Percentiles rank a stretch among this genome's conserved stretches.
These are phyloP conservation scores for Globisporangium nodosum DNA, from an alignment of 352 stramenopile species.

Conservation along the genomic window DNA sequence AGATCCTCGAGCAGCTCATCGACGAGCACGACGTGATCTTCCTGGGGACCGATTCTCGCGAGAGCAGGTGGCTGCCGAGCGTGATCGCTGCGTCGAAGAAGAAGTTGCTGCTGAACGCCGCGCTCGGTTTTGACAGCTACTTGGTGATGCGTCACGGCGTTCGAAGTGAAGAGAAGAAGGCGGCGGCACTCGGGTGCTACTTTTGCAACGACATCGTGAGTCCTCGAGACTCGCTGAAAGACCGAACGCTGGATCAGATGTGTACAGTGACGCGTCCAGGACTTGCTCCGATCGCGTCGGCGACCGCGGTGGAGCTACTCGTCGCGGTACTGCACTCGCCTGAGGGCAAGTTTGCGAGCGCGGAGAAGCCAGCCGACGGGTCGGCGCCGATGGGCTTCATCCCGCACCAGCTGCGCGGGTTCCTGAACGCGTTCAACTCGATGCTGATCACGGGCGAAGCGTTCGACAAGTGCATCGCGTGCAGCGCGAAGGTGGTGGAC, in stretches of 20 bases:
- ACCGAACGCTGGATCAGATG: constrained; percentile 99
- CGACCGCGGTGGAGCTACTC: constrained; percentile 95
- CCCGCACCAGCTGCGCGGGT: constrained; percentile 95
- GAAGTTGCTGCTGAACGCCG: constrained; percentile 86
- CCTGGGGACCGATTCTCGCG: constrained; percentile 97
- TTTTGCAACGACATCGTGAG: constrained; percentile 99
- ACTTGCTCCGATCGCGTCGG: constrained; percentile 89
- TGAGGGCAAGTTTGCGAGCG: constrained; percentile 58
- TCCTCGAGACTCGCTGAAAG: constrained; percentile 94
- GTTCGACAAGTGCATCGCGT: constrained; percentile 96
- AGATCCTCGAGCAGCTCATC: constrained; percentile 88
- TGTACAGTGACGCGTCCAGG: constrained; percentile 98
- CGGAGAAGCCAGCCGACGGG: constrained; percentile 46
- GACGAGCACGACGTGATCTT: constrained; percentile 94
- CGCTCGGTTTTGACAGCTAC: constrained; percentile 95
- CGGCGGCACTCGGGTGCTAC: constrained; percentile 91
- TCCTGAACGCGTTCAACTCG: constrained; percentile 88
- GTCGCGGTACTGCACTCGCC: constrained; percentile 94
- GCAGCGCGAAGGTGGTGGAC: constrained; percentile 85
- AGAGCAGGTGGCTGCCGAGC: constrained; percentile 98
- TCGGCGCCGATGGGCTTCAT: constrained; percentile 75
- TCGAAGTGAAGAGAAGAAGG: constrained; percentile 5
- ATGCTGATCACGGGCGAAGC: constrained; percentile 83
- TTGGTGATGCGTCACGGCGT: constrained; percentile 97
- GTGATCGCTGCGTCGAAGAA: constrained; percentile 91